A percentile compares a stretch with the other conserved stretches of the same genome.
Evolutionary conservation across 305 asterid species (phyloP).

Genomic region (Euphrasia arctica): DNA sequence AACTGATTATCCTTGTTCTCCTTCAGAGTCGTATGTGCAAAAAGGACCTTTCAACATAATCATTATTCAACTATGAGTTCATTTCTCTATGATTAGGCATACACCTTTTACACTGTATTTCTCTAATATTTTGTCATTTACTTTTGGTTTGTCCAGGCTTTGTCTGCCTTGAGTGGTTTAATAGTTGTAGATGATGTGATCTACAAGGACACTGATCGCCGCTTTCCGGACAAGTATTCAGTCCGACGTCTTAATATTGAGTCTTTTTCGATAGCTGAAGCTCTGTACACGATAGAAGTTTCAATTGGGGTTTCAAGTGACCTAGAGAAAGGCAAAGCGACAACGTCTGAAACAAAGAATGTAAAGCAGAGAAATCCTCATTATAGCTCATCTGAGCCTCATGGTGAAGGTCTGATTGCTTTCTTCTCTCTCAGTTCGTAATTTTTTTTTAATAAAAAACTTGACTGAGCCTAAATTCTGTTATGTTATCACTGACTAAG

Average conservation of each 20-base stretch:
- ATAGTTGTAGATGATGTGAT: slow-evolving; percentile 87
- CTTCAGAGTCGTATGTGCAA: too few species aligned
- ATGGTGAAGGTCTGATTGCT: slow-evolving; percentile 33
- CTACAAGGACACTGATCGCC: slow-evolving; percentile 64
- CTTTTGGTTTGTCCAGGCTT: slow-evolving; percentile 46
- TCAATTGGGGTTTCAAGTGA: slow-evolving; percentile 31
- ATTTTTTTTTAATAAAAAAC: neutral
- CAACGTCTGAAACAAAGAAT: slow-evolving; percentile 40
- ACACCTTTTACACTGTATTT: neutral
- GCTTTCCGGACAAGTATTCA: slow-evolving; percentile 33
- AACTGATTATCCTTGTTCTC: too few species aligned
- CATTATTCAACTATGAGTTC: neutral
- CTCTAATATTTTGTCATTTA: slow-evolving; percentile 6
- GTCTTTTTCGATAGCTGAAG: slow-evolving; percentile 87
- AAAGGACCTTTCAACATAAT: too few species aligned
- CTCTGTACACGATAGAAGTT: slow-evolving; percentile 51
- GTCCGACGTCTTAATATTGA: slow-evolving; percentile 49
- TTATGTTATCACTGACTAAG: too few species aligned
- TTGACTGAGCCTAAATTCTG: neutral
- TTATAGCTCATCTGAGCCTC: slow-evolving; percentile 28
- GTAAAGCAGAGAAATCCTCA: slow-evolving; percentile 45
- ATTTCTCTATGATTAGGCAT: neutral
- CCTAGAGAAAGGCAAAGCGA: slow-evolving; percentile 33
- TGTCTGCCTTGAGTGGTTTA: slow-evolving; percentile 74
- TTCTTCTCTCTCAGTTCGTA: neutral